Evolutionary conservation across 2,329 filamentous ascomycete species (phyloP), one percentile per base, ranked within the genome.

Genomic region (Fusarium udum): DNA sequence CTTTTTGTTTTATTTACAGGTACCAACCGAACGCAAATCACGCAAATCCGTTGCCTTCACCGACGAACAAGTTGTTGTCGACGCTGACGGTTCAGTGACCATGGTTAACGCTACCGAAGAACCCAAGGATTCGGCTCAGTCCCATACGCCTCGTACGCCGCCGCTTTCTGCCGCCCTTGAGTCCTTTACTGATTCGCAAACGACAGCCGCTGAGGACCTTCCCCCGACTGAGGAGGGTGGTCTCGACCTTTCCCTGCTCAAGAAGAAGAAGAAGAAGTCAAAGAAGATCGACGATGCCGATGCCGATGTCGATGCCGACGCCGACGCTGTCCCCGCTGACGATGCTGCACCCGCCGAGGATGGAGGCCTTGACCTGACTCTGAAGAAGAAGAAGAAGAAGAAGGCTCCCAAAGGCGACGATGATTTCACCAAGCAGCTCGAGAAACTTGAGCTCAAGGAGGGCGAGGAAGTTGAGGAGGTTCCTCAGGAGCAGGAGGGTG

Each of bases 1-100:
- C 58, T 28, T 65, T 66, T 75, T 46, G 71, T 57, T 69, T 71
- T 55, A 32, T 69, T 75, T 72, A 57, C 67, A 77, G 75, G 69
- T 59, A 57, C 76, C 74, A 51, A 61, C 82, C 77, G 88, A 91
- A 79, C 88, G 89, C 81, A 95, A 93, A 84, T 91, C 92, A 80
- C 93, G 95, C 85, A 97, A 98, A 86, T 97, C 94, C 52, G 95
- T 98, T 80, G 92, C 95, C 75, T 98, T 98, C 84, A 95, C 92
- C 82, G 93, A 96, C 84, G 93, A 94, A 80, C 90, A 94, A 78
- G 89, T 93, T 75, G 91, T 97, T 79, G 95, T 98, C 82, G 93
- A 97, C 86, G 90, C 91, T 84, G 93, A 97, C 88, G 95, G 95
- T 79, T 90, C 92, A 81, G 91, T 98, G 81, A 94, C 90, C 79